Evolutionary conservation across 2,329 filamentous ascomycete genomes (phyloP).

Genomic region (Monosporascus sp.): DNA sequence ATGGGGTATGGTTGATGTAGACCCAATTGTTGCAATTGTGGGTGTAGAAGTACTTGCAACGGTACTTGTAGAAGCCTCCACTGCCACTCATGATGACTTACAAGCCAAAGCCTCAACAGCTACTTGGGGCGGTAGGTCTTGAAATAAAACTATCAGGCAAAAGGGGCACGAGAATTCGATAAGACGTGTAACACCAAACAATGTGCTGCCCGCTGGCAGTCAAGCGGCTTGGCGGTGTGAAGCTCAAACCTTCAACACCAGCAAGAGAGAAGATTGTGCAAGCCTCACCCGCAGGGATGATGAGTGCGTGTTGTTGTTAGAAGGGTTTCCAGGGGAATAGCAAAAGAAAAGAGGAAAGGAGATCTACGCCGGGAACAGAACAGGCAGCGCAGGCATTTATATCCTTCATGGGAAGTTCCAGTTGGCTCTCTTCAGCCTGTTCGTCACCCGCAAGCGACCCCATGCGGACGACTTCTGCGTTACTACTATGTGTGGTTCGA

Average conservation of each 20-base stretch:
- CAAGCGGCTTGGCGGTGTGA: conserved; percentile 17
- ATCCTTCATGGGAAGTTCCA: background rate
- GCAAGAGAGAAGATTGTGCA: conserved; percentile 7
- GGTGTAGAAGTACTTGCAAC: conserved; percentile 49
- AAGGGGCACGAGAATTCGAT: conserved; percentile 1
- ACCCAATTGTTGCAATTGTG: conserved; percentile 50
- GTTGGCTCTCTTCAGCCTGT: background rate
- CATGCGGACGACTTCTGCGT: background rate
- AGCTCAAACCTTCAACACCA: conserved; percentile 14
- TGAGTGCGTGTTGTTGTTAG: background rate
- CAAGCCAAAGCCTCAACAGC: background rate
- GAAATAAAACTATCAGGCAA: conserved; percentile 1
- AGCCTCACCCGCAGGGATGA: conserved; percentile 5
- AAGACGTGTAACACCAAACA: background rate
- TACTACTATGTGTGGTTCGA: background rate
- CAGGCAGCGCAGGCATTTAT: background rate
- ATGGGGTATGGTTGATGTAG: conserved; percentile 45
- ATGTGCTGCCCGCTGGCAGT: conserved; percentile 25
- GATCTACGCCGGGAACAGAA: background rate
- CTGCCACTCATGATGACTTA: conserved; percentile 29
- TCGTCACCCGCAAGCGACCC: background rate
- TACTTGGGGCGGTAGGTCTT: background rate
- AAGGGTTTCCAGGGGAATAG: background rate
- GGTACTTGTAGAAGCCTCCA: conserved; percentile 47
- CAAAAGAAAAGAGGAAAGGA: background rate